Conservation (phyloP, 495 filamentous ascomycete genomes). For the Lindgomyces ingoldianus region DNA sequence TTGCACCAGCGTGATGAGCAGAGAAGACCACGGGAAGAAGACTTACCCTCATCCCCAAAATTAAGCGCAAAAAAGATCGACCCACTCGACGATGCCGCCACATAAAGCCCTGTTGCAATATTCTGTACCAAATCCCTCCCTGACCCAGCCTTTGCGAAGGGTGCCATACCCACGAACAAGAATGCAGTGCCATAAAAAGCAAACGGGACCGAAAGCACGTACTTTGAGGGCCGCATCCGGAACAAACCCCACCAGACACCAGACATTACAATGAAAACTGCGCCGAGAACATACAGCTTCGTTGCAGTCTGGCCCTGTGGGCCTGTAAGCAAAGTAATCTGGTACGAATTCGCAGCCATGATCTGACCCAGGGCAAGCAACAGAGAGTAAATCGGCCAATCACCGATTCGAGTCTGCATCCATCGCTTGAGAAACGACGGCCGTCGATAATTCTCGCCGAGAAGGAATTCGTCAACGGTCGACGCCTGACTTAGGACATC, state of each 20-base stretch:
- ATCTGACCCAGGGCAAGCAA: slow-evolving; percentile 70
- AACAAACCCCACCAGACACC: slow-evolving; percentile 65
- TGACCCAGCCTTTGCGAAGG: slow-evolving; percentile 48
- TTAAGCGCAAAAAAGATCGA: slow-evolving; percentile 67
- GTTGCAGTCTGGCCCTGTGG: slow-evolving; percentile 59
- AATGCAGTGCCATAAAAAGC: slow-evolving; percentile 65
- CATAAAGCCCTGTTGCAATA: slow-evolving; percentile 62
- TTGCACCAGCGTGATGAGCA: too few species aligned
- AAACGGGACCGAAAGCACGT: slow-evolving; percentile 60
- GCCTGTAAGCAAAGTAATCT: slow-evolving; percentile 66
- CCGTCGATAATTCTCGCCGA: slow-evolving; percentile 65
- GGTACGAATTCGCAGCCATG: slow-evolving; percentile 67
- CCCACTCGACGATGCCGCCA: slow-evolving; percentile 60
- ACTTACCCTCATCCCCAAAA: slow-evolving; percentile 51
- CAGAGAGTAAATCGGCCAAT: slow-evolving; percentile 75
- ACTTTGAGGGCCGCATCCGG: slow-evolving; percentile 57
- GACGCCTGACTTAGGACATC: neutral
- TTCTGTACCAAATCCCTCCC: slow-evolving; percentile 56
- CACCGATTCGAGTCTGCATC: slow-evolving; percentile 49
- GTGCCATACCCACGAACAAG: slow-evolving; percentile 66
- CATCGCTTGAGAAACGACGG: slow-evolving; percentile 61
- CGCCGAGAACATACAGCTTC: slow-evolving; percentile 64
- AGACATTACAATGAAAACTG: slow-evolving; percentile 61
- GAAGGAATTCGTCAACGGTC: slow-evolving; percentile 54
- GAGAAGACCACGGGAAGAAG: too few species aligned